Evolutionary conservation across 2,329 filamentous ascomycete species (phyloP).

Genomic region (Whalleya microplaca): DNA sequence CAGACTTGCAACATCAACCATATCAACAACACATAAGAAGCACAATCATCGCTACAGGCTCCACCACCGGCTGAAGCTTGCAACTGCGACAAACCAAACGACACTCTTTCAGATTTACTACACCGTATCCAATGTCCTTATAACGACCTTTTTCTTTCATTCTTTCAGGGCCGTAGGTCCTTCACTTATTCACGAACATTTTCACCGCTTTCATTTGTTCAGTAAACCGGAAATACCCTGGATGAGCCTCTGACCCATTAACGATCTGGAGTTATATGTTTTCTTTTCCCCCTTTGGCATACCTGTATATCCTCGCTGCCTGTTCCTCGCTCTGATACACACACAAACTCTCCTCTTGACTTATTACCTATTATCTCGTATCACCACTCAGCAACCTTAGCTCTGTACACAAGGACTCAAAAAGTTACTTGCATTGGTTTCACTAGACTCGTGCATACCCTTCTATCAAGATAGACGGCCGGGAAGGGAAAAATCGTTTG

Average conservation of each 20-base stretch:
- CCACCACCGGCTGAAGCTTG: conserved; percentile 12
- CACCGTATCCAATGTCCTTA: conserved; percentile 48
- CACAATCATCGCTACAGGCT: conserved; percentile 19
- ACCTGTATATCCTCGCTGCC: conserved; percentile 38
- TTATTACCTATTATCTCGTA: not conserved
- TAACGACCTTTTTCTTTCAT: conserved; percentile 45
- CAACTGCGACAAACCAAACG: conserved; percentile 26
- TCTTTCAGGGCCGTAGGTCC: conserved; percentile 37
- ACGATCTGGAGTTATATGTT: conserved; percentile 46
- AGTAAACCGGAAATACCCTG: conserved; percentile 43
- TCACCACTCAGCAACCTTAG: conserved; percentile 12
- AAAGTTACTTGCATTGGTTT: conserved; percentile 30
- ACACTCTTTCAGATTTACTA: conserved; percentile 36
- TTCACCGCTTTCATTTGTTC: conserved; percentile 41
- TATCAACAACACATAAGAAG: conserved; percentile 18
- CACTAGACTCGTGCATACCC: conserved; percentile 29
- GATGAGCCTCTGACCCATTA: conserved; percentile 51
- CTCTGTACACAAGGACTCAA: conserved; percentile 35
- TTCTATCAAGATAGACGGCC: conserved; percentile 34
- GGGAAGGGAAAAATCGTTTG: conserved; percentile 26
- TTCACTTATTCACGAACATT: conserved; percentile 38
- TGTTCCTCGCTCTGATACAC: conserved; percentile 20
- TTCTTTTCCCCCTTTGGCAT: conserved; percentile 32
- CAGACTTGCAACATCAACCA: conserved; percentile 26
- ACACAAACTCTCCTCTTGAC: conserved; percentile 14